phyloP scores from a whole-genome alignment of 1,139 yeast genomes.

The Pichia sp. region DNA sequence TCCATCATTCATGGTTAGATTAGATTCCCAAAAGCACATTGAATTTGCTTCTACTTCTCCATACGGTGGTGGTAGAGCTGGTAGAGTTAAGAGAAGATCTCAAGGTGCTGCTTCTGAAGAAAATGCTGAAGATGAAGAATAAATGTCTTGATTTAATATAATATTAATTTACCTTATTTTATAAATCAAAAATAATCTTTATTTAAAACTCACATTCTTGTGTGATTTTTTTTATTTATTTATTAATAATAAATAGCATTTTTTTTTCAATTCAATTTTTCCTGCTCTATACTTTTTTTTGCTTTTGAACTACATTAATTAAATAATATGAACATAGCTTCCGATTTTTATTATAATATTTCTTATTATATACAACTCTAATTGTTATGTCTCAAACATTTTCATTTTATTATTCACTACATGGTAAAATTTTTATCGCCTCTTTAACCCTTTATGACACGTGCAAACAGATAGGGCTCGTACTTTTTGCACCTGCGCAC shows the following conservation, averaged over 20 bases:
- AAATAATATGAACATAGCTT: neutral
- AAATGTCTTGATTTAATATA: conserved; percentile 10
- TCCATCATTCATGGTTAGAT: conserved; percentile 99
- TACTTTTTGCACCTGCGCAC: neutral
- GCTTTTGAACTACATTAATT: conserved; percentile 3
- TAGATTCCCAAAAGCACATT: conserved; percentile 99
- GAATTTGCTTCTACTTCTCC: conserved; percentile 99
- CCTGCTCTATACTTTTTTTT: neutral
- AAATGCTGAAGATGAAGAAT: conserved; percentile 50
- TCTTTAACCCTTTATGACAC: neutral
- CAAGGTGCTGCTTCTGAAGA: conserved; percentile 54
- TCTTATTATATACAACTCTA: too few species aligned
- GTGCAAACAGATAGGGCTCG: neutral
- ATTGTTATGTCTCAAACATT: too few species aligned
- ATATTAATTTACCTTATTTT: neutral
- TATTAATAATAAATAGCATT: conserved; percentile 2
- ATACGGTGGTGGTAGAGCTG: conserved; percentile 99
- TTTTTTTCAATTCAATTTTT: neutral
- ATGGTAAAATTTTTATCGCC: too few species aligned
- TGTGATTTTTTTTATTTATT: neutral
- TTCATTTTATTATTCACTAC: too few species aligned
- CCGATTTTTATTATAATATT: too few species aligned
- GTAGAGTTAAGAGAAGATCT: conserved; percentile 99
- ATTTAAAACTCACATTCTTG: too few species aligned
- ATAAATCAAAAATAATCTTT: neutral